Percentiles rank a stretch among this genome's conserved stretches.
Evolutionary conservation across 768 basidiomycete species (phyloP).

Genomic region (Russula ochroleuca): DNA sequence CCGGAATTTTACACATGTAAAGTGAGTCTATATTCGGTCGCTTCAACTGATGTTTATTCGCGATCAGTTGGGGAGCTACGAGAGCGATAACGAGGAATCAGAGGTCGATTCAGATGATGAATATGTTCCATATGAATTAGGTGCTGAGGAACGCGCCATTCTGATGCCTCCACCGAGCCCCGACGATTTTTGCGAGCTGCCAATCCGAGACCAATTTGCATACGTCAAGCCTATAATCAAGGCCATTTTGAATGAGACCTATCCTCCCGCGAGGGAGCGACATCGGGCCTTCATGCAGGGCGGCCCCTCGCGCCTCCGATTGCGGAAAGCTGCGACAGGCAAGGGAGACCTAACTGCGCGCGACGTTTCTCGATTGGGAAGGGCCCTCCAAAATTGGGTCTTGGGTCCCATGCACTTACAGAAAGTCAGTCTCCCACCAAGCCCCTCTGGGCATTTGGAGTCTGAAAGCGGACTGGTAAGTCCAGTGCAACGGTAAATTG

Average conservation of each 20-base stretch:
- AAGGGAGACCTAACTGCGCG: constrained; percentile 39
- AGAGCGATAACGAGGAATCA: constrained; percentile 40
- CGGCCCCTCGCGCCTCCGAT: constrained; percentile 43
- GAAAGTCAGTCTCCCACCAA: background rate
- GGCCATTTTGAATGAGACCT: constrained; percentile 54
- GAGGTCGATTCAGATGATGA: constrained; percentile 31
- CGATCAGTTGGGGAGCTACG: constrained; percentile 51
- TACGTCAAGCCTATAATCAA: constrained; percentile 61
- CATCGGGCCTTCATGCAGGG: constrained; percentile 59
- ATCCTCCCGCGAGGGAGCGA: constrained; percentile 46
- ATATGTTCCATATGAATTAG: constrained; percentile 30
- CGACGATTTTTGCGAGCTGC: constrained; percentile 45
- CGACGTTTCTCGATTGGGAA: constrained; percentile 40
- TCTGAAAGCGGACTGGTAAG: constrained; percentile 19
- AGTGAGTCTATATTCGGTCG: constrained; percentile 36
- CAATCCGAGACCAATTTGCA: constrained; percentile 55
- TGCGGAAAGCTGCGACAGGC: constrained; percentile 36
- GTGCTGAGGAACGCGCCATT: constrained; percentile 39
- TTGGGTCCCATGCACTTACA: constrained; percentile 24
- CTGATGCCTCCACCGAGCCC: constrained; percentile 44
- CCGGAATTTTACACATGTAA: constrained; percentile 60
- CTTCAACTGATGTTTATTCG: background rate
- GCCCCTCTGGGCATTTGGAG: constrained; percentile 12
- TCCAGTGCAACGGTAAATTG: constrained; percentile 1
- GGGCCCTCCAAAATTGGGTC: constrained; percentile 34